Percentiles rank a stretch among this genome's conserved stretches.
Conservation (phyloP, 768 basidiomycete species). For the Rhodotorula toruloides region DNA sequence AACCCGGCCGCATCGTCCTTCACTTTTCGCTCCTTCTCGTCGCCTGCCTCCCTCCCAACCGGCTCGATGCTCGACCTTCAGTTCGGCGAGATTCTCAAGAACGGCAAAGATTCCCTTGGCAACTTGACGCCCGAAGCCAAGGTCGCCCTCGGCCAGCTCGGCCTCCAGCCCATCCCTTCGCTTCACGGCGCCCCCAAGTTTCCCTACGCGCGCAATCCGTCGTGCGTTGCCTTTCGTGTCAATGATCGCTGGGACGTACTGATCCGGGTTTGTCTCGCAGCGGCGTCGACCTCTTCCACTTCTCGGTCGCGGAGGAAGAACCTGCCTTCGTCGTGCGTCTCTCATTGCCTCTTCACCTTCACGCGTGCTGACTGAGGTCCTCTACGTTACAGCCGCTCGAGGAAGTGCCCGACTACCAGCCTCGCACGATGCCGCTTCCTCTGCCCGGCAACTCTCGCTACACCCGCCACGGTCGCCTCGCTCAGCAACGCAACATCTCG, state of each 20-base stretch:
- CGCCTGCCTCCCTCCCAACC: neutral
- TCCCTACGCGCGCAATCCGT: conserved; percentile 33
- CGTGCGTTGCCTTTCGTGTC: conserved; percentile 6
- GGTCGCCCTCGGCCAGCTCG: conserved; percentile 13
- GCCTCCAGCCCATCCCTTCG: conserved; percentile 27
- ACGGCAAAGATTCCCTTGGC: conserved; percentile 24
- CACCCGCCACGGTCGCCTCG: conserved; percentile 14
- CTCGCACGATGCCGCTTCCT: conserved; percentile 1
- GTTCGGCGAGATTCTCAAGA: conserved; percentile 8
- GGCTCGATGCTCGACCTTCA: neutral
- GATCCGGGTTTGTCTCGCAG: neutral
- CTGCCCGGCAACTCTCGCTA: conserved; percentile 37
- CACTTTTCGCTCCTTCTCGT: neutral
- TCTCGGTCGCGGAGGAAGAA: conserved; percentile 5
- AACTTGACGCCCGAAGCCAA: conserved; percentile 14
- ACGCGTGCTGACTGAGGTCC: neutral
- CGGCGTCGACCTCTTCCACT: conserved; percentile 28
- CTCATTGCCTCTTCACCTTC: neutral
- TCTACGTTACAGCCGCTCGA: neutral
- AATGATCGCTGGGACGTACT: neutral
- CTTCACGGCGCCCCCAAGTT: conserved; percentile 29
- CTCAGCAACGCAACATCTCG: conserved; percentile 10
- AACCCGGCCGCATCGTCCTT: conserved; percentile 6
- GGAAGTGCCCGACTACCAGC: neutral
- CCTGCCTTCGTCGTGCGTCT: conserved; percentile 13